phyloP scores from a whole-genome alignment of 2,329 filamentous ascomycete species.

The Colletotrichum salicis region DNA sequence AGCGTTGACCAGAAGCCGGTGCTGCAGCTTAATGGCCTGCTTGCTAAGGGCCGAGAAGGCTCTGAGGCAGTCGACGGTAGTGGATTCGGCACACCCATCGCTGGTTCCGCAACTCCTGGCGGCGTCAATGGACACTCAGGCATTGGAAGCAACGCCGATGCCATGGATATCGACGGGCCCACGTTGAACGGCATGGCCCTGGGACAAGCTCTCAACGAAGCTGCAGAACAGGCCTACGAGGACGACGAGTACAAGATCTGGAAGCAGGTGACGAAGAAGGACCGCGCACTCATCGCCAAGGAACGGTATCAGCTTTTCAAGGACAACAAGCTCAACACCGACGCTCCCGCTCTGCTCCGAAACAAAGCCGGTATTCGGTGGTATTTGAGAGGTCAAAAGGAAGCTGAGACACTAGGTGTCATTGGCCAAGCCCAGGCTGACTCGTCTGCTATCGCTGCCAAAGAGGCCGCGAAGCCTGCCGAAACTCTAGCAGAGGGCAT shows the following conservation, averaged over 20 bases:
- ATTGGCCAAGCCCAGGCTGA: constrained; percentile 51
- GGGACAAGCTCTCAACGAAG: constrained; percentile 71
- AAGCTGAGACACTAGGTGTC: constrained; percentile 65
- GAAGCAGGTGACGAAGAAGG: constrained; percentile 99
- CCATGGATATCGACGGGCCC: constrained; percentile 87
- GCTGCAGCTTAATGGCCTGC: constrained; percentile 72
- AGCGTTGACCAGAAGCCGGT: constrained; percentile 78
- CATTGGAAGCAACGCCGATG: constrained; percentile 79
- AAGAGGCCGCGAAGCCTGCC: constrained; percentile 60
- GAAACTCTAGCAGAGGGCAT: constrained; percentile 96
- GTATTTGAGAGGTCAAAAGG: constrained; percentile 82
- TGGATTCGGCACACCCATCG: constrained; percentile 83
- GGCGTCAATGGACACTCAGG: constrained; percentile 75
- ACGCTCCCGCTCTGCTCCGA: constrained; percentile 87
- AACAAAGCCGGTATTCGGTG: constrained; percentile 90
- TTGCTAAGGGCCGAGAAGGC: constrained; percentile 73
- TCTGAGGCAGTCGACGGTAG: constrained; percentile 85
- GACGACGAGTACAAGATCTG: constrained; percentile 98
- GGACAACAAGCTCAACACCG: constrained; percentile 82
- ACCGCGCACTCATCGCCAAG: constrained; percentile 85
- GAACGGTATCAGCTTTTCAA: constrained; percentile 89
- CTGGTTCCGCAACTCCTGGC: constrained; percentile 80
- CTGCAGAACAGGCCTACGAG: constrained; percentile 80
- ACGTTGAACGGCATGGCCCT: constrained; percentile 74
- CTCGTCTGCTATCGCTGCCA: constrained; percentile 58